Conservation (phyloP, 73 alveolate genomes). For the Effrenium voratum region DNA sequence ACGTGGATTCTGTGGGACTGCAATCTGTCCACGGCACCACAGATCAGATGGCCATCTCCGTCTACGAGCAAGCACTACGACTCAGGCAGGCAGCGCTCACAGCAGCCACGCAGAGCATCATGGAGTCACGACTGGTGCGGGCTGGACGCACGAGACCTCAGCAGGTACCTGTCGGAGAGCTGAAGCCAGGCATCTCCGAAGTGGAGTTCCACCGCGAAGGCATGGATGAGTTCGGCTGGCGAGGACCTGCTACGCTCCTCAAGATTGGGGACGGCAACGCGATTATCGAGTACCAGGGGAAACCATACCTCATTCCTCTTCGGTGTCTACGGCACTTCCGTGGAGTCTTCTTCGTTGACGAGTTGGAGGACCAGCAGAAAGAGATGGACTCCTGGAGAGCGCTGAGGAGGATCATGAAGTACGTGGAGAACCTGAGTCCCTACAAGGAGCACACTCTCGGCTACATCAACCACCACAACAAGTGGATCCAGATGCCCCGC, state of each 20-base stretch:
- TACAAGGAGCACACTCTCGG: slow-evolving; percentile 38
- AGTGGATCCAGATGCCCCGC: neutral
- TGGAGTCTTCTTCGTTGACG: neutral
- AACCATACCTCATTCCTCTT: neutral
- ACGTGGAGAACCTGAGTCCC: neutral
- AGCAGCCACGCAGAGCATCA: neutral
- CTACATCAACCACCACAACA: neutral
- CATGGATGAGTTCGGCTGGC: slow-evolving; percentile 16
- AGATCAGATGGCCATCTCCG: neutral
- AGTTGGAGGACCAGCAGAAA: neutral
- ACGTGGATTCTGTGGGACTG: neutral
- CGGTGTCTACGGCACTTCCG: neutral
- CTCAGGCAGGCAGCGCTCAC: neutral
- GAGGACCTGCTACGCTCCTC: neutral
- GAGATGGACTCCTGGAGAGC: neutral
- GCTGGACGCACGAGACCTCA: slow-evolving; percentile 6
- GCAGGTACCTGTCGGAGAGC: neutral
- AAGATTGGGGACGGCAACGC: neutral
- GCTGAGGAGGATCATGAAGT: neutral
- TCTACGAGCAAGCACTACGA: slow-evolving; percentile 1
- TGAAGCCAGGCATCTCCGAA: neutral
- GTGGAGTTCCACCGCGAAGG: slow-evolving; percentile 39
- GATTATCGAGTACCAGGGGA: slow-evolving; percentile 14
- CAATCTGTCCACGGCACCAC: neutral
- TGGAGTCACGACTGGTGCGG: neutral